phyloP scores from a whole-genome alignment of 768 basidiomycete species.

The Russula sp. region DNA sequence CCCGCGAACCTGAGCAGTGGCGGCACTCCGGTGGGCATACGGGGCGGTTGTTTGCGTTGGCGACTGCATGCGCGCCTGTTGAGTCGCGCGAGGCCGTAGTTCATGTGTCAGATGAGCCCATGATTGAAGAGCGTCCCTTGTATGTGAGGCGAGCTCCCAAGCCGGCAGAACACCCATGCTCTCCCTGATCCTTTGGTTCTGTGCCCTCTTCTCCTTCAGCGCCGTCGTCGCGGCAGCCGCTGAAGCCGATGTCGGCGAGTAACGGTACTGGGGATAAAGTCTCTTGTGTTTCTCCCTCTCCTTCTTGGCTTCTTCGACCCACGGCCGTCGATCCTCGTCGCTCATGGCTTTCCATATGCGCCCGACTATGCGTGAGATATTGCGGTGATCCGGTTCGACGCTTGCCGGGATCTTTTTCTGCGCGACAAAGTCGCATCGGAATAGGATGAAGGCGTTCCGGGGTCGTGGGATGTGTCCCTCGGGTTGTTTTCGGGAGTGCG shows the following conservation, averaged over 20 bases:
- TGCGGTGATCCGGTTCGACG: slow-evolving; percentile 63
- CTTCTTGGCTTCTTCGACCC: slow-evolving; percentile 48
- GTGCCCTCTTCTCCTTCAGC: slow-evolving; percentile 13
- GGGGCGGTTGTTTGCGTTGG: neutral
- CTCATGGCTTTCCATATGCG: slow-evolving; percentile 62
- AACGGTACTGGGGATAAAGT: slow-evolving; percentile 39
- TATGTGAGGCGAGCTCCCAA: slow-evolving; percentile 8
- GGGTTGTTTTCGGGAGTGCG: slow-evolving; percentile 50
- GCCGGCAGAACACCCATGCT: slow-evolving; percentile 19
- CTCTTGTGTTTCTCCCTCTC: slow-evolving; percentile 47
- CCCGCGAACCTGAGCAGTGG: neutral
- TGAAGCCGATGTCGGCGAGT: slow-evolving; percentile 19
- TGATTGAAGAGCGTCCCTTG: neutral
- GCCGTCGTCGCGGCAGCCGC: neutral
- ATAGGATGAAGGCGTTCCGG: slow-evolving; percentile 77
- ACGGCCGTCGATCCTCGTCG: slow-evolving; percentile 45
- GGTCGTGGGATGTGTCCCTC: slow-evolving; percentile 65
- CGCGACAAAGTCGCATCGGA: slow-evolving; percentile 68
- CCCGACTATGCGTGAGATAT: slow-evolving; percentile 65
- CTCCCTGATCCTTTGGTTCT: slow-evolving; percentile 15
- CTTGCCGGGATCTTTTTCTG: slow-evolving; percentile 54
- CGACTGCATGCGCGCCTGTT: neutral
- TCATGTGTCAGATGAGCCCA: neutral
- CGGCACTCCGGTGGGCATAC: neutral
- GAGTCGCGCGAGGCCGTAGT: neutral